Conservation (phyloP, 2,329 filamentous ascomycete genomes). For the Cladophialophora psammophila region DNA sequence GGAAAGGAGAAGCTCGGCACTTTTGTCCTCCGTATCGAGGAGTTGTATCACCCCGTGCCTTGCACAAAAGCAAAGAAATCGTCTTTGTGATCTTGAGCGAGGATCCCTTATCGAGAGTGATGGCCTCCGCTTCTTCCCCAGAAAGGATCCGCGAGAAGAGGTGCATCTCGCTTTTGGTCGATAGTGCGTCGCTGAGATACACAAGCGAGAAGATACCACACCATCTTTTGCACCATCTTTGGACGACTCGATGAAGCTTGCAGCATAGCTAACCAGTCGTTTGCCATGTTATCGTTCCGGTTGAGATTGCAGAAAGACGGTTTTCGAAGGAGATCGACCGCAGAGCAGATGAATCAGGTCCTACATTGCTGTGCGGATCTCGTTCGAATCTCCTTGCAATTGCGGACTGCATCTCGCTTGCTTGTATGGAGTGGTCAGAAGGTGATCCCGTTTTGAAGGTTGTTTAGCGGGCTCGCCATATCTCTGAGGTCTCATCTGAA, state of each 20-base stretch:
- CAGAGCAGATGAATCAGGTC: neutral
- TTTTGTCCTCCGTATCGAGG: neutral
- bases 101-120: neutral
- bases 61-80: neutral
- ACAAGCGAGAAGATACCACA: neutral
- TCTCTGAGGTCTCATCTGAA: neutral
- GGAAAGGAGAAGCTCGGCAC: conserved; percentile 3
- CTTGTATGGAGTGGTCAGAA: neutral
- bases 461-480: neutral
- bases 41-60: neutral
- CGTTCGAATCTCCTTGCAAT: neutral
- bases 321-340: neutral
- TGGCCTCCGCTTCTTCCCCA: neutral
- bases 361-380: neutral
- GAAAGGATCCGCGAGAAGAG: neutral
- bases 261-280: neutral
- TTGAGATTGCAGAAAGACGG: neutral
- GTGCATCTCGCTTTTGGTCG: conserved; percentile 19
- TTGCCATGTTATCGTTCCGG: neutral
- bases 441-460: neutral
- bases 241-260: neutral
- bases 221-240: neutral
- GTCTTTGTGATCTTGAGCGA: neutral
- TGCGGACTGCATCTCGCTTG: neutral
- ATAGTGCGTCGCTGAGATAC: conserved; percentile 10